Evolutionary conservation across 345 rosid genomes (phyloP).

Genomic region (Crucihimalaya himalaica): DNA sequence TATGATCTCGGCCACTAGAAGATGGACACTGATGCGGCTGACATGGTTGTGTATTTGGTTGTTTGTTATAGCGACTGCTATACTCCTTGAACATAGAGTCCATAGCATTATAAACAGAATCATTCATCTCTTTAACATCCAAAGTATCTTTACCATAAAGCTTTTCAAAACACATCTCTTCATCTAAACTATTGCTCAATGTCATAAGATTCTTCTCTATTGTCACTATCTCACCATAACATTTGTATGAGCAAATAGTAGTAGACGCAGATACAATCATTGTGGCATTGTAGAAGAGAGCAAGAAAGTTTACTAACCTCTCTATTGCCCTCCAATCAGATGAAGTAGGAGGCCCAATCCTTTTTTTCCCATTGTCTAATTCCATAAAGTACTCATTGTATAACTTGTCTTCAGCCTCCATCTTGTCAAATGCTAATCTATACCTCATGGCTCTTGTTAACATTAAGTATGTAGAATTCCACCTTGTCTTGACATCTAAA

Average conservation of each 20-base stretch:
- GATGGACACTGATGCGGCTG: too few species aligned
- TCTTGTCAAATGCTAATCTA: too few species aligned
- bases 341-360: not conserved
- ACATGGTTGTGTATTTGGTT: too few species aligned
- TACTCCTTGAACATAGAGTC: not conserved
- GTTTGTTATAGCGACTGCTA: too few species aligned
- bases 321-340: too few species aligned
- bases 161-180: not conserved
- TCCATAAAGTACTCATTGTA: not conserved
- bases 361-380: not conserved
- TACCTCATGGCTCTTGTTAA: not conserved
- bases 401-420: not conserved
- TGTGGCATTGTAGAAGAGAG: not conserved
- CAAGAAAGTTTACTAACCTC: not conserved
- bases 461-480: not conserved
- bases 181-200: not conserved
- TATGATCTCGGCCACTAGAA: too few species aligned
- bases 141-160: not conserved
- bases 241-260: not conserved
- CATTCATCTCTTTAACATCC: not conserved
- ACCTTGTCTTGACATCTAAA: not conserved
- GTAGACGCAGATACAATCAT: not conserved
- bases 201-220: not conserved
- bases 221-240: not conserved
- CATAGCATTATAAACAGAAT: not conserved